Conservation (phyloP, 495 filamentous ascomycete species). For the Xylaria curta region DNA sequence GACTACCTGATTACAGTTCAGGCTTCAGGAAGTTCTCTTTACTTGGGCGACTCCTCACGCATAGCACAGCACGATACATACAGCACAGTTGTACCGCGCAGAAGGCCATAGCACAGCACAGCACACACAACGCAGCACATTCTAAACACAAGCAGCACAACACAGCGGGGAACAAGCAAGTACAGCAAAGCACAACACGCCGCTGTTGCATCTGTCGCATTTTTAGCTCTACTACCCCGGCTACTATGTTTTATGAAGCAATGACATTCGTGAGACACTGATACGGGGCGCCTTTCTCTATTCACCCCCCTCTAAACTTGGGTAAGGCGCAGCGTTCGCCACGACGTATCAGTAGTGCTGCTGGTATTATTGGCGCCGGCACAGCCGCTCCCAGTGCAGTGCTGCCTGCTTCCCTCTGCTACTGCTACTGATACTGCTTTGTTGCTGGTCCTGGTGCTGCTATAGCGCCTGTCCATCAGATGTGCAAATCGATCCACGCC, state of each 20-base stretch:
- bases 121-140: slow-evolving; percentile 28
- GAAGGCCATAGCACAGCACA: slow-evolving; percentile 27
- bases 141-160: slow-evolving; percentile 30
- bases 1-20: slow-evolving; percentile 22
- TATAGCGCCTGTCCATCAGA: slow-evolving; percentile 31
- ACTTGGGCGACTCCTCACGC: slow-evolving; percentile 23
- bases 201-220: slow-evolving; percentile 27
- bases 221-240: slow-evolving; percentile 34
- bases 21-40: slow-evolving; percentile 27
- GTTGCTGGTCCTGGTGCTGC: slow-evolving; percentile 21
- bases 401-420: slow-evolving; percentile 26
- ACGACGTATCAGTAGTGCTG: slow-evolving; percentile 23
- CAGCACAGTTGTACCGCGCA: slow-evolving; percentile 18
- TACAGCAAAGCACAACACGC: slow-evolving; percentile 23
- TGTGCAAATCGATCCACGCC: slow-evolving; percentile 38
- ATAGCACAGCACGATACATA: slow-evolving; percentile 26
- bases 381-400: slow-evolving; percentile 9
- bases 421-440: slow-evolving; percentile 17
- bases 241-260: slow-evolving; percentile 37
- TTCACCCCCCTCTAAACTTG: slow-evolving; percentile 42
- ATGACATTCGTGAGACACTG: slow-evolving; percentile 44
- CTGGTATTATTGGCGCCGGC: slow-evolving; percentile 14
- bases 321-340: slow-evolving; percentile 39
- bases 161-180: slow-evolving; percentile 34
- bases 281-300: slow-evolving; percentile 42